Evolutionary conservation across 2,329 filamentous ascomycete species (phyloP).

Genomic region (Neonectria magnoliae): DNA sequence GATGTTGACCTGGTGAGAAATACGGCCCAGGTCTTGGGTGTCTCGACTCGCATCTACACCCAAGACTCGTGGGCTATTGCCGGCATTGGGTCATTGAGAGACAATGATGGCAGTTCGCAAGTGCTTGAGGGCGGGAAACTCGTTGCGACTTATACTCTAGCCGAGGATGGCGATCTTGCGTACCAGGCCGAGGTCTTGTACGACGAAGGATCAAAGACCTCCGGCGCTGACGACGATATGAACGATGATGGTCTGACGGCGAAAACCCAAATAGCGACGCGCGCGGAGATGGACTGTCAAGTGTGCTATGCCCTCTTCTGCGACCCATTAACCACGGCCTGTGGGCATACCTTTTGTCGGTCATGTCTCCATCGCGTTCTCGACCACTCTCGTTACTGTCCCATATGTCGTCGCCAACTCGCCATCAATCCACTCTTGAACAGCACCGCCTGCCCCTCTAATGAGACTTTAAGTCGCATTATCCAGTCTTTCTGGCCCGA

Average conservation of each 20-base stretch:
- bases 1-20: conserved; percentile 58
- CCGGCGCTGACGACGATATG: conserved; percentile 41
- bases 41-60: conserved; percentile 53
- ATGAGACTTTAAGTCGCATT: conserved; percentile 70
- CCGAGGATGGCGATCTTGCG: conserved; percentile 67
- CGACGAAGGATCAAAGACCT: conserved; percentile 40
- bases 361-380: conserved; percentile 80
- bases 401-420: conserved; percentile 78
- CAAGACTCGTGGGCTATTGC: conserved; percentile 53
- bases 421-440: conserved; percentile 58
- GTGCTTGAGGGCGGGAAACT: conserved; percentile 68
- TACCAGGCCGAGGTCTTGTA: conserved; percentile 67
- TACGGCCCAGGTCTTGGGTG: conserved; percentile 33
- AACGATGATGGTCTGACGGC: conserved; percentile 50
- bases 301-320: conserved; percentile 85
- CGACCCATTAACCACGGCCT: conserved; percentile 84
- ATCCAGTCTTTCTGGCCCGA: conserved; percentile 76
- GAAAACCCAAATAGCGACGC: conserved; percentile 68
- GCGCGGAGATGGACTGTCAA: conserved; percentile 84
- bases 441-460: conserved; percentile 60
- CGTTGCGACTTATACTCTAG: conserved; percentile 73
- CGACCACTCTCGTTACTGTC: conserved; percentile 81
- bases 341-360: conserved; percentile 90
- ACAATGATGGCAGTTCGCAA: conserved; percentile 43
- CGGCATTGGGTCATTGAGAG: conserved; percentile 53